Evolutionary conservation across 345 rosid species (phyloP).

Genomic region (Firmiana major): DNA sequence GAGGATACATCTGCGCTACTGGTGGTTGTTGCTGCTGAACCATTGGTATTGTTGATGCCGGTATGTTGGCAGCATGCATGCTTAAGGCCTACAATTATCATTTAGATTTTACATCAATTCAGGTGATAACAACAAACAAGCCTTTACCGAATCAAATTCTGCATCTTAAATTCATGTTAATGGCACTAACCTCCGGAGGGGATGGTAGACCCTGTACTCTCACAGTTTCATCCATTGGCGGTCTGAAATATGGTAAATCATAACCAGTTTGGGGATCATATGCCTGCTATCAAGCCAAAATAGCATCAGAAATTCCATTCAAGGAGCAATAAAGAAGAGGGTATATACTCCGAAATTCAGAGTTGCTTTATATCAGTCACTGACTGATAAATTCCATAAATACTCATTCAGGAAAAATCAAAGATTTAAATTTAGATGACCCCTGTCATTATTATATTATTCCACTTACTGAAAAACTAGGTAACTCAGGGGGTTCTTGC

Average conservation of each 20-base stretch:
- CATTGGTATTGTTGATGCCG: slow-evolving; percentile 60
- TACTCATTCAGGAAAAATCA: background rate
- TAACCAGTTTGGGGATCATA: slow-evolving; percentile 61
- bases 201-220: slow-evolving; percentile 60
- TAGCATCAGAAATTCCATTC: slow-evolving; percentile 9
- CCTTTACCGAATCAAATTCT: background rate
- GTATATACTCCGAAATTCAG: background rate
- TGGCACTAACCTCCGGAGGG: slow-evolving; percentile 65
- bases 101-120: slow-evolving; percentile 6
- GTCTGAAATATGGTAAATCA: slow-evolving; percentile 71
- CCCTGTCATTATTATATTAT: background rate
- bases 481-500: slow-evolving; percentile 57
- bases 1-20: slow-evolving; percentile 83
- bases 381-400: background rate
- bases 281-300: slow-evolving; percentile 37
- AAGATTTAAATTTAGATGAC: background rate
- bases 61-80: slow-evolving; percentile 40
- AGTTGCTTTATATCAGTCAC: background rate
- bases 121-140: background rate
- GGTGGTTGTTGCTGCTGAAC: slow-evolving; percentile 67
- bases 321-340: background rate
- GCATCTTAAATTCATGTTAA: background rate
- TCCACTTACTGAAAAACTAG: slow-evolving; percentile 56
- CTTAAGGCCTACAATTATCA: slow-evolving; percentile 37
- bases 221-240: slow-evolving; percentile 52